A percentile compares a stretch with the other conserved stretches of the same genome.
These are phyloP conservation scores for Bassia scoparia DNA, from an alignment of 148 eudicot genomes.

Conservation along the genomic window DNA sequence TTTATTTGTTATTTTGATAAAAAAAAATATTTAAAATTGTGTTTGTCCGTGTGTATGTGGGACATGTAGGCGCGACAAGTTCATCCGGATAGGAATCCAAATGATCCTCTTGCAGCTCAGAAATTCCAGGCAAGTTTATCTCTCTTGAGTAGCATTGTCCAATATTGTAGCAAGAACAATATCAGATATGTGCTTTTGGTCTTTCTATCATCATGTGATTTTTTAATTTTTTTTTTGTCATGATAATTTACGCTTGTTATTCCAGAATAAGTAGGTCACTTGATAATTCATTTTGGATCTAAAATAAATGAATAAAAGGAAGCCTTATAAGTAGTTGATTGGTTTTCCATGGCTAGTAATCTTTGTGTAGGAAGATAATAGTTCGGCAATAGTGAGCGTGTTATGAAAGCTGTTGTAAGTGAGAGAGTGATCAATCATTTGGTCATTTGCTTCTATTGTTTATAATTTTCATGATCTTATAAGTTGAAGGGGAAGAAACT, in stretches of 20 bases:
- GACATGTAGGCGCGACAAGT: constrained; percentile 80
- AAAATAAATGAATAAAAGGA: no score
- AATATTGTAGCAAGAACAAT: background rate
- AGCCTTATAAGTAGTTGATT: background rate
- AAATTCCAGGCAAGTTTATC: constrained; percentile 72
- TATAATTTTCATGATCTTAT: background rate
- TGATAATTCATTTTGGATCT: background rate
- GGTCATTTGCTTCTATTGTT: background rate
- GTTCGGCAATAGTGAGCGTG: background rate
- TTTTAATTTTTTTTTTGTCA: no score
- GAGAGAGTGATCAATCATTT: background rate
- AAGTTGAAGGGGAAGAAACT: background rate
- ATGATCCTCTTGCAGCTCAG: constrained; percentile 89
- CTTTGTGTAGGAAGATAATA: no score
- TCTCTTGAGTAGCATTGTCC: background rate
- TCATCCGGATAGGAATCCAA: constrained; percentile 93
- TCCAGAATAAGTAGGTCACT: background rate
- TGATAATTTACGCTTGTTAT: background rate
- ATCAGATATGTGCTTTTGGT: background rate
- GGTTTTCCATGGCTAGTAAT: background rate
- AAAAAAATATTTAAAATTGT: background rate
- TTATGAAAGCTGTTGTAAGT: background rate
- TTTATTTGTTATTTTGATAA: background rate
- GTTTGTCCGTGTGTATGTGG: background rate
- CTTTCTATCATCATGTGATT: no score